Evolutionary conservation across 73 alveolate species (phyloP).

Genomic region (Breviolum minutum): DNA sequence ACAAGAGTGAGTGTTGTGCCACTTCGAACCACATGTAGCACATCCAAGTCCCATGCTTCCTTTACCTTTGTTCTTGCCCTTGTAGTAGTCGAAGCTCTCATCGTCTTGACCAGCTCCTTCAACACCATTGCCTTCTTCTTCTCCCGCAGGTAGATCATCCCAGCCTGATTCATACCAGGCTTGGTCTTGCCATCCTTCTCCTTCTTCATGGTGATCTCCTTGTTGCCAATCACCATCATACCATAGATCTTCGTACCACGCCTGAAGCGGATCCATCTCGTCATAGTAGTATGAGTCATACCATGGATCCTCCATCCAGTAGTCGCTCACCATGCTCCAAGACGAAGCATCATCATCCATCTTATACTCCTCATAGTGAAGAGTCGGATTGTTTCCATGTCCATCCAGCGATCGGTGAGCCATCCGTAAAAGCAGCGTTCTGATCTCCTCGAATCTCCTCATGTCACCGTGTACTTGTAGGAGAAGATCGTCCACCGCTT

Average conservation of each 20-base stretch:
- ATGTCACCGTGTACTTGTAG: too few relatives aligned
- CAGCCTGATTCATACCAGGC: background rate
- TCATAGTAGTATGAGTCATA: background rate
- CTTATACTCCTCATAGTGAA: background rate
- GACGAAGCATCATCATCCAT: background rate
- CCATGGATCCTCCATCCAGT: background rate
- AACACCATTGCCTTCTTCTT: background rate
- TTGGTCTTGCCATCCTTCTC: background rate
- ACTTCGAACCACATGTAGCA: background rate
- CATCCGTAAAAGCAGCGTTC: too few relatives aligned
- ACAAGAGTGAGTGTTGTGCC: conserved; percentile 9
- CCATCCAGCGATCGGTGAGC: background rate
- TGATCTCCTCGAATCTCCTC: too few relatives aligned
- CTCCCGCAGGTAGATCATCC: background rate
- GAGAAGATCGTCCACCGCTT: too few relatives aligned
- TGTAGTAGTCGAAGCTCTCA: background rate
- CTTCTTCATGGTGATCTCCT: background rate
- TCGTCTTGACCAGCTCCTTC: background rate
- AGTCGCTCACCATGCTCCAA: background rate
- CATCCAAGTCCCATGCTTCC: background rate
- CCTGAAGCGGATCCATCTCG: background rate
- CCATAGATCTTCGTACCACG: background rate
- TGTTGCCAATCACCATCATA: background rate
- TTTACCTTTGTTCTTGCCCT: background rate
- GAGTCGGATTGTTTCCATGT: background rate